These are phyloP conservation scores for Spathaspora sp. DNA, from an alignment of 805 yeast species.

Conservation along the genomic window DNA sequence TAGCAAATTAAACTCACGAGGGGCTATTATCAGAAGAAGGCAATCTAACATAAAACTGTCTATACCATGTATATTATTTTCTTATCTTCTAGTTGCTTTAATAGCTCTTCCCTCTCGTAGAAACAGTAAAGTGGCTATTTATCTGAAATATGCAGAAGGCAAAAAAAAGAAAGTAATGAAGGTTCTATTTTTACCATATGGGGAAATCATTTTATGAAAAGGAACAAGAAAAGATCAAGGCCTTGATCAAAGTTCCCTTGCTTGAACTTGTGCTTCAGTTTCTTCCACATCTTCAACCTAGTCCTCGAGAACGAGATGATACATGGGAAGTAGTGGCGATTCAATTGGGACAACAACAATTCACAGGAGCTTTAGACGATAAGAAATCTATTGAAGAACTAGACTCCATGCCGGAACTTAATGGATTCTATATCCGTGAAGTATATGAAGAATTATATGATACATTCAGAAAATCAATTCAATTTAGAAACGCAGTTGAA, in stretches of 20 bases:
- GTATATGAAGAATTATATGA: slow-evolving; percentile 14
- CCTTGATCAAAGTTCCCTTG: slow-evolving; percentile 22
- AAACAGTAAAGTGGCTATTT: slow-evolving; percentile 44
- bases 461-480: slow-evolving; percentile 8
- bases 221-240: slow-evolving; percentile 19
- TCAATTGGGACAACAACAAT: slow-evolving; percentile 20
- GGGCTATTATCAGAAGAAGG: background rate
- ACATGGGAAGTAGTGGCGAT: slow-evolving; percentile 35
- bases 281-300: slow-evolving; percentile 31
- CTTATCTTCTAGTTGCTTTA: slow-evolving; percentile 29
- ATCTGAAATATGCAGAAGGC: too few species aligned
- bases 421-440: slow-evolving; percentile 22
- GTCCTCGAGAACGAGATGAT: slow-evolving; percentile 19
- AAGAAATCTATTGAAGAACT: slow-evolving; percentile 9
- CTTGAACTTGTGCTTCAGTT: slow-evolving; percentile 23
- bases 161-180: too few species aligned
- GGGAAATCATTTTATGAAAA: slow-evolving; percentile 23
- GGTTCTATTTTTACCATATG: background rate
- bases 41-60: background rate
- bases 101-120: slow-evolving; percentile 65
- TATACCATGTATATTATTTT: background rate
- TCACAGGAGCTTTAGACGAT: slow-evolving; percentile 8
- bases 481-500: background rate
- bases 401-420: slow-evolving; percentile 23
- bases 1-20: background rate